phyloP scores from a whole-genome alignment of 805 yeast species.

The Candida quercuum region DNA sequence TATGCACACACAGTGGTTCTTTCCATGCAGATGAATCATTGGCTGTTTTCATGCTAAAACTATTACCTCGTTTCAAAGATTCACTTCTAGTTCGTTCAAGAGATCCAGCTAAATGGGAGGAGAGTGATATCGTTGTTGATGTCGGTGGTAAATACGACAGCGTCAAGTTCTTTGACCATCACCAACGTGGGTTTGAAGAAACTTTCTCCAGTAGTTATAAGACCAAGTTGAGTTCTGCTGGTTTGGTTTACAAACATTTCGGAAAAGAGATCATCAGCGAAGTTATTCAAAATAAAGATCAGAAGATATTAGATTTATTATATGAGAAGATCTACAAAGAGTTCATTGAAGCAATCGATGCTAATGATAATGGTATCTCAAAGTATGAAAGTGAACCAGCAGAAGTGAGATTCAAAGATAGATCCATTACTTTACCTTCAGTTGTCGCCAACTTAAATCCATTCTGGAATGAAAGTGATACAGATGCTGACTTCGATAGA shows the following conservation, averaged over 20 bases:
- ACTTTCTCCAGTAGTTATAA: slow-evolving; percentile 56
- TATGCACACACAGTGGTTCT: slow-evolving; percentile 89
- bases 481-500: slow-evolving; percentile 60
- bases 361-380: slow-evolving; percentile 90
- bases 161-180: slow-evolving; percentile 86
- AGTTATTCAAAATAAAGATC: slow-evolving; percentile 36
- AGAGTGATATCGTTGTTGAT: slow-evolving; percentile 88
- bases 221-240: slow-evolving; percentile 91
- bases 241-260: slow-evolving; percentile 82
- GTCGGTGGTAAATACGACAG: slow-evolving; percentile 91
- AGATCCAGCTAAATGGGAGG: slow-evolving; percentile 76
- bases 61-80: slow-evolving; percentile 60
- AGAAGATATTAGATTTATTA: slow-evolving; percentile 51
- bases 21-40: slow-evolving; percentile 97
- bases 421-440: slow-evolving; percentile 71
- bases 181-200: slow-evolving; percentile 85
- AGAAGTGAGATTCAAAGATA: slow-evolving; percentile 63
- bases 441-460: slow-evolving; percentile 81
- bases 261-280: slow-evolving; percentile 65
- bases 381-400: slow-evolving; percentile 50
- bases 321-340: slow-evolving; percentile 78
- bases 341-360: slow-evolving; percentile 89
- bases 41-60: slow-evolving; percentile 80
- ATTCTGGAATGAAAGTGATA: slow-evolving; percentile 66
- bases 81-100: slow-evolving; percentile 79